Evolutionary conservation across 495 filamentous ascomycete genomes (phyloP).

Genomic region (Pyronema domesticum): DNA sequence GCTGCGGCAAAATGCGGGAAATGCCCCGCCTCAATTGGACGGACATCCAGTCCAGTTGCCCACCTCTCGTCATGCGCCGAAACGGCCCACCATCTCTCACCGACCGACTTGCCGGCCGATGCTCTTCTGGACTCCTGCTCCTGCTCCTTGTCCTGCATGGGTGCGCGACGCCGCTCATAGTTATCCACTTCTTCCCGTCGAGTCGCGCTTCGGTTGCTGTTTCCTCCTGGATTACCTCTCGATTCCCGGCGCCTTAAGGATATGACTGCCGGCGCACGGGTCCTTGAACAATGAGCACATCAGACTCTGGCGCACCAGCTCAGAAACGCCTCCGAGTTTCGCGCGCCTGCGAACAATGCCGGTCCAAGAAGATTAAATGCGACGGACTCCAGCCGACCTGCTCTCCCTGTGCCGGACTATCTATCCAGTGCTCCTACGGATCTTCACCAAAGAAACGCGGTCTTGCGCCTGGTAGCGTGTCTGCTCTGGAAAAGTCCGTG

Average conservation of each 20-base stretch:
- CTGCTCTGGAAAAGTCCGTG: constrained; percentile 35
- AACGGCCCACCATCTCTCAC: too few species aligned
- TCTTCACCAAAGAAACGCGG: constrained; percentile 55
- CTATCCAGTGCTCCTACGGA: constrained; percentile 47
- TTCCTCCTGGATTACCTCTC: not conserved
- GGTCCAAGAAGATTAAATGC: constrained; percentile 47
- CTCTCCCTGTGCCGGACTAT: constrained; percentile 43
- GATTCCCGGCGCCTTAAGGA: not conserved
- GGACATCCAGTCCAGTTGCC: too few species aligned
- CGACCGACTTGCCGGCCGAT: too few species aligned
- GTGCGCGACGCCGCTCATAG: too few species aligned
- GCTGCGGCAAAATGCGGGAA: too few species aligned
- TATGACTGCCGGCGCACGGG: not conserved
- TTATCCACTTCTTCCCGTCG: too few species aligned
- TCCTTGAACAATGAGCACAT: constrained; percentile 1
- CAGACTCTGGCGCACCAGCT: constrained; percentile 1
- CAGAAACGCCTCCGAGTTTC: constrained; percentile 42
- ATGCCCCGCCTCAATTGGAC: too few species aligned
- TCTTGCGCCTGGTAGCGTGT: constrained; percentile 45
- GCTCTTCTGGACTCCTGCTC: too few species aligned
- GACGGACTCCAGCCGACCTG: constrained; percentile 46
- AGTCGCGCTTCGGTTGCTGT: not conserved
- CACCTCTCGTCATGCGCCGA: too few species aligned
- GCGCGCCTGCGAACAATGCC: constrained; percentile 49
- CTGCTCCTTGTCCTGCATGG: too few species aligned